Evolutionary conservation across 352 stramenopile genomes (phyloP).

Genomic region (Phytopythium boreale): DNA sequence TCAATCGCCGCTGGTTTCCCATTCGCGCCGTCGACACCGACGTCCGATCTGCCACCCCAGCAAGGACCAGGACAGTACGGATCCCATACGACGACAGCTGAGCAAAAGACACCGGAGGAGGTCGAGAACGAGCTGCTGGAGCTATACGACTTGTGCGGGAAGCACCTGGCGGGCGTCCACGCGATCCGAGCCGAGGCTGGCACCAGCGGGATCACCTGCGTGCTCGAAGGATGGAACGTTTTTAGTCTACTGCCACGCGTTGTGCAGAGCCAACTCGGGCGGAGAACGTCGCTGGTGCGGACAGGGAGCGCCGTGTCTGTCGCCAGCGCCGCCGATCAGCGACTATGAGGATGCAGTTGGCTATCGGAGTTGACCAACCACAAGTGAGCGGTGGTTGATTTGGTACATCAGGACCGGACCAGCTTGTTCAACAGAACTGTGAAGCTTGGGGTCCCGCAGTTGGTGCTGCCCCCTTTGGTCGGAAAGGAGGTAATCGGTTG

Average conservation of each 20-base stretch:
- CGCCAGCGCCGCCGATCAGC: background rate
- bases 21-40: constrained; percentile 17
- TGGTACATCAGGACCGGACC: background rate
- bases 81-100: background rate
- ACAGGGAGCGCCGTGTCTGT: constrained; percentile 29
- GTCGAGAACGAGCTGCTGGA: constrained; percentile 51
- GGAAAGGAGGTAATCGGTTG: background rate
- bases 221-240: constrained; percentile 64
- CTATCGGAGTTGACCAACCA: background rate
- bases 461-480: background rate
- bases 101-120: constrained; percentile 13
- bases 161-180: constrained; percentile 48
- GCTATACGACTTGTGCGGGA: constrained; percentile 49
- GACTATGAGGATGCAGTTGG: background rate
- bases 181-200: constrained; percentile 57
- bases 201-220: constrained; percentile 53
- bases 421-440: background rate
- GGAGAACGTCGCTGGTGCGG: constrained; percentile 29
- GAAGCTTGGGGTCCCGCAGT: background rate
- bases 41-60: background rate
- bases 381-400: background rate
- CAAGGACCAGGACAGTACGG: background rate
- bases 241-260: constrained; percentile 58
- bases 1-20: constrained; percentile 17
- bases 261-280: constrained; percentile 17